A percentile compares a stretch with the other conserved stretches of the same genome.
phyloP scores from a whole-genome alignment of 2,329 filamentous ascomycete species.

The Talaromyces marneffei region DNA sequence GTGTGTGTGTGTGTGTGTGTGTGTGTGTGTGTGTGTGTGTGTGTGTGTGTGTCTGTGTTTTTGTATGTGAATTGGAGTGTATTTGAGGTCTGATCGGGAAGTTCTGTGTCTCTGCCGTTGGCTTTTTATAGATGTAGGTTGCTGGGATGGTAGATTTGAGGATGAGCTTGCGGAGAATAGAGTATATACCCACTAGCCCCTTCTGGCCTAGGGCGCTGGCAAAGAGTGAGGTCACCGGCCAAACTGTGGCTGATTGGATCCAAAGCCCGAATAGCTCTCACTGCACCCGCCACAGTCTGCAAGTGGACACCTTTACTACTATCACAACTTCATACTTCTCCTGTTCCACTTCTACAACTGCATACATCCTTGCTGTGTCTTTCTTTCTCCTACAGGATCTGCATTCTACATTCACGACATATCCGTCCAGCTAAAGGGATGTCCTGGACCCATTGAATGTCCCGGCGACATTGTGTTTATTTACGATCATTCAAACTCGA shows the following conservation, averaged over 20 bases:
- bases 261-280: neutral
- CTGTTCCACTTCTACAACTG: neutral
- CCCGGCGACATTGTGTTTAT: constrained; percentile 14
- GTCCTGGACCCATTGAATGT: constrained; percentile 11
- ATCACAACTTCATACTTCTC: neutral
- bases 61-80: neutral
- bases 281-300: neutral
- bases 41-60: no score
- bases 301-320: constrained; percentile 4
- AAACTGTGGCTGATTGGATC: constrained; percentile 1
- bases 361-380: neutral
- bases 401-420: neutral
- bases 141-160: neutral
- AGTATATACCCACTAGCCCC: neutral
- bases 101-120: neutral
- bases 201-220: neutral
- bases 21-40: no score
- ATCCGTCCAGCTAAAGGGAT: neutral
- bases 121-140: no score
- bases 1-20: no score
- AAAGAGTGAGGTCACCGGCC: neutral
- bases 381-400: no score
- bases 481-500: neutral
- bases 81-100: neutral
- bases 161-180: neutral